These are phyloP conservation scores for Diaporthe sp. DNA, from an alignment of 2,329 filamentous ascomycete species.

Conservation along the genomic window DNA sequence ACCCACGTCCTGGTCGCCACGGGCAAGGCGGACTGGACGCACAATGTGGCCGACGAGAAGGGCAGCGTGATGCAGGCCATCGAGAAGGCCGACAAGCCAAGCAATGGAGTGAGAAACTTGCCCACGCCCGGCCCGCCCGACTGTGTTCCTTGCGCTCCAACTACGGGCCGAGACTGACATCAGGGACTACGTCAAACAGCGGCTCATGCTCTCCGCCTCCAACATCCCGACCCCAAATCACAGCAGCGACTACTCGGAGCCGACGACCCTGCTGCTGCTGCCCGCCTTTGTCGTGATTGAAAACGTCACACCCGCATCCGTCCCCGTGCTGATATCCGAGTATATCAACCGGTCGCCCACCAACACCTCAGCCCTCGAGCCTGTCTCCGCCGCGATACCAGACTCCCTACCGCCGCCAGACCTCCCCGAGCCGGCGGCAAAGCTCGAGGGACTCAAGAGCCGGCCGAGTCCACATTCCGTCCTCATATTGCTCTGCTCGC, in stretches of 20 bases:
- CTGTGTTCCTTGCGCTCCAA: neutral
- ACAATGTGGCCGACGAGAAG: slow-evolving; percentile 89
- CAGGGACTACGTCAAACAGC: slow-evolving; percentile 58
- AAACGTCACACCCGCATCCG: slow-evolving; percentile 82
- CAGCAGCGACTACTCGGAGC: slow-evolving; percentile 71
- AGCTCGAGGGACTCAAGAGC: slow-evolving; percentile 53
- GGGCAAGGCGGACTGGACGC: slow-evolving; percentile 95
- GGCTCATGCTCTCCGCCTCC: slow-evolving; percentile 90
- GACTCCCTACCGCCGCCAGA: slow-evolving; percentile 45
- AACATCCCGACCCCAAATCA: slow-evolving; percentile 87
- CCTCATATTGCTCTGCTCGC: slow-evolving; percentile 93
- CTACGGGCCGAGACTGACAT: slow-evolving; percentile 9
- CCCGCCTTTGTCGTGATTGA: slow-evolving; percentile 87
- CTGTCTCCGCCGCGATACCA: slow-evolving; percentile 50
- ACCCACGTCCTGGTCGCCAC: slow-evolving; percentile 94
- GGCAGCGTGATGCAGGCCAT: slow-evolving; percentile 87
- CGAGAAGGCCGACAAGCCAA: slow-evolving; percentile 67
- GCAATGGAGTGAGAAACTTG: slow-evolving; percentile 72
- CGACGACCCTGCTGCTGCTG: slow-evolving; percentile 85
- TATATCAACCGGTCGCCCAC: slow-evolving; percentile 81
- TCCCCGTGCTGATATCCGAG: slow-evolving; percentile 77
- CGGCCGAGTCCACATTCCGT: slow-evolving; percentile 84
- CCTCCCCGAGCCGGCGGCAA: slow-evolving; percentile 46
- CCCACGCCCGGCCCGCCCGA: neutral
- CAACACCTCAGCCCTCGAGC: slow-evolving; percentile 73